Evolutionary conservation across 805 yeast genomes (phyloP).

Genomic region (Saccharomycopsis capsularis): DNA sequence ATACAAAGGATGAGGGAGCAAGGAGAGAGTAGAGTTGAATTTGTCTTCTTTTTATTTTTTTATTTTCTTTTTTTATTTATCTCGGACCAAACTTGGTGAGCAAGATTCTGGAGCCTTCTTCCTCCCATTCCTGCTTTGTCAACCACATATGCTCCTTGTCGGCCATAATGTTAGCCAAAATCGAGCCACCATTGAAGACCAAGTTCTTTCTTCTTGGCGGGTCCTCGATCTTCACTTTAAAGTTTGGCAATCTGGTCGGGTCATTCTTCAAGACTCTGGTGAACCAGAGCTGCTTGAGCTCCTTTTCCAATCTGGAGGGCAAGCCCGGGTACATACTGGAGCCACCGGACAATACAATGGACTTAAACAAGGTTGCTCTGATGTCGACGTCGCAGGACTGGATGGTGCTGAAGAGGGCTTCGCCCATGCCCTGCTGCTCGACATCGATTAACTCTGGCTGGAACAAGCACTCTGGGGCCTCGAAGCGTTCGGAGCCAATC

Average conservation of each 20-base stretch:
- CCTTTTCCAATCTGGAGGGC: conserved; percentile 92
- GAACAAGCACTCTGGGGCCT: conserved; percentile 94
- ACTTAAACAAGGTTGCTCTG: conserved; percentile 79
- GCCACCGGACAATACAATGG: conserved; percentile 94
- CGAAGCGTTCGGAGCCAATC: conserved; percentile 92
- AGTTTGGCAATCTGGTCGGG: conserved; percentile 77
- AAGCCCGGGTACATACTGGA: conserved; percentile 98
- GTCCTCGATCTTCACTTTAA: conserved; percentile 94
- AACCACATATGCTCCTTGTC: conserved; percentile 99
- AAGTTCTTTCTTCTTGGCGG: conserved; percentile 98
- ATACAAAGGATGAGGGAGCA: no score
- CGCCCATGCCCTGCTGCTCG: conserved; percentile 97
- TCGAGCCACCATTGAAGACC: conserved; percentile 99
- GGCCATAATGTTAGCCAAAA: conserved; percentile 94
- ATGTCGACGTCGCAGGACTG: conserved; percentile 94
- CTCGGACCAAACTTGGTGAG: conserved; percentile 86
- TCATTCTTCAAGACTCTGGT: conserved; percentile 82
- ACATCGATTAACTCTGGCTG: conserved; percentile 93
- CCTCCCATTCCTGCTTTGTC: conserved; percentile 94
- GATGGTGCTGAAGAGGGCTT: conserved; percentile 80
- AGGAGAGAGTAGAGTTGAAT: no score
- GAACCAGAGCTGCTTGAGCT: conserved; percentile 93
- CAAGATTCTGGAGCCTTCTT: conserved; percentile 82
- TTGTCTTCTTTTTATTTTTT: no score
- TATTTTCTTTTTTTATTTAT: no score